Evolutionary conservation across 139 green algal genomes (phyloP).

Genomic region (Eudorina sp.): DNA sequence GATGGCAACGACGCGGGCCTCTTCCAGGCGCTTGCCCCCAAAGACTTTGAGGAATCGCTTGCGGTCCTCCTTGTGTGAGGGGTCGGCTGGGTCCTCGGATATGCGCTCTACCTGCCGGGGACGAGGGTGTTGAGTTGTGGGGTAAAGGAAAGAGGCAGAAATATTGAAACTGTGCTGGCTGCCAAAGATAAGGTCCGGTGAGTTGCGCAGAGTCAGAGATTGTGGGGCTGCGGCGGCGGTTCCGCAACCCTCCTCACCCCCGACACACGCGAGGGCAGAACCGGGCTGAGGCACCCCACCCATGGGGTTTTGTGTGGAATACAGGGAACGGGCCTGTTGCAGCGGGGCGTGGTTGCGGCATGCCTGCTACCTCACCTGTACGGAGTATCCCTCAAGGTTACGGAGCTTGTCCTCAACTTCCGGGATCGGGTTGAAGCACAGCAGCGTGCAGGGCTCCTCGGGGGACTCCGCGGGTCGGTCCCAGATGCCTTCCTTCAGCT

Average conservation of each 20-base stretch:
- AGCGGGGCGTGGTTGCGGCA: too few relatives aligned
- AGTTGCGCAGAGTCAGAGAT: too few relatives aligned
- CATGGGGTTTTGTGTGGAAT: too few relatives aligned
- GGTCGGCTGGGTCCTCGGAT: neutral
- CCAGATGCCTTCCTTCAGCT: constrained; percentile 7
- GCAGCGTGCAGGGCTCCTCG: neutral
- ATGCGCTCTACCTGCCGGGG: constrained; percentile 5
- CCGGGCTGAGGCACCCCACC: too few relatives aligned
- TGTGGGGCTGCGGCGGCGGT: too few relatives aligned
- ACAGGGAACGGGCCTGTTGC: too few relatives aligned
- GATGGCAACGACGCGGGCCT: neutral
- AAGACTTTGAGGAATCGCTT: constrained; percentile 40
- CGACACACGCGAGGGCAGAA: too few relatives aligned
- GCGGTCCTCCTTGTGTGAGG: constrained; percentile 14
- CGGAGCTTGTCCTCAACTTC: neutral
- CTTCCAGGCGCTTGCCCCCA: neutral
- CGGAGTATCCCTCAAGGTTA: neutral
- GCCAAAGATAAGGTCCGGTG: too few relatives aligned
- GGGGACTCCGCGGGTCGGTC: neutral
- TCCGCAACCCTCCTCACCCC: too few relatives aligned
- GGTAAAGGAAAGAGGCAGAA: too few relatives aligned
- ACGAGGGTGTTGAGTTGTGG: neutral
- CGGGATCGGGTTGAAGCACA: constrained; percentile 8
- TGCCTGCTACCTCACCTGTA: constrained; percentile 19
- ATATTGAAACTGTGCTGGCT: too few relatives aligned